phyloP scores from a whole-genome alignment of 2,329 filamentous ascomycete genomes.

The Penicillium hesseltinei region DNA sequence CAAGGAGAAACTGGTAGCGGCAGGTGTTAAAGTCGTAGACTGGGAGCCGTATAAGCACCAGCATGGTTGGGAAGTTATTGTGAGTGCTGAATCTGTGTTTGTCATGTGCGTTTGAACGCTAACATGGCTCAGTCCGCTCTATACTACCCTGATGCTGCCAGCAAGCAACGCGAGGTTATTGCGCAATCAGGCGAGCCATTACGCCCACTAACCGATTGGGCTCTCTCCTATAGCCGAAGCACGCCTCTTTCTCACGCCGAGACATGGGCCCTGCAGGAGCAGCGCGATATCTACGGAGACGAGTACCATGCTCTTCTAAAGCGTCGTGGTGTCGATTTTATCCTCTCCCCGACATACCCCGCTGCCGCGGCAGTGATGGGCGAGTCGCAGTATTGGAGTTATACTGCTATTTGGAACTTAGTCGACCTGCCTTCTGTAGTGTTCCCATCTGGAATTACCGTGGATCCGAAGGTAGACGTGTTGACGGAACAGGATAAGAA shows the following conservation, averaged over 20 bases:
- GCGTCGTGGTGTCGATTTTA: constrained; percentile 31
- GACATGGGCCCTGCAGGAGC: constrained; percentile 28
- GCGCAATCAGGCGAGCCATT: constrained; percentile 43
- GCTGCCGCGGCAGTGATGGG: constrained; percentile 32
- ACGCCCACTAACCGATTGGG: constrained; percentile 47
- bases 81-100: constrained; percentile 13
- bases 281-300: constrained; percentile 31
- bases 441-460: constrained; percentile 31
- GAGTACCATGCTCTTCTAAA: constrained; percentile 36
- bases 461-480: constrained; percentile 27
- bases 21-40: constrained; percentile 45
- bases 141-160: constrained; percentile 51
- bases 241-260: constrained; percentile 28
- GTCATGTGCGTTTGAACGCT: constrained; percentile 13
- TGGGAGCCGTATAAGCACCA: constrained; percentile 38
- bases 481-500: constrained; percentile 15
- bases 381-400: constrained; percentile 38
- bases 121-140: constrained; percentile 39
- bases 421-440: constrained; percentile 31
- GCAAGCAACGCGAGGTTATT: constrained; percentile 33
- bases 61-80: constrained; percentile 37
- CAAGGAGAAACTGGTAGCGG: constrained; percentile 36
- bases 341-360: constrained; percentile 30
- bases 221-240: constrained; percentile 25
- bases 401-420: constrained; percentile 37